Evolutionary conservation across 441 rosid genomes (phyloP), one percentile per base, ranked within the genome.

Genomic region (Viola pubescens): DNA sequence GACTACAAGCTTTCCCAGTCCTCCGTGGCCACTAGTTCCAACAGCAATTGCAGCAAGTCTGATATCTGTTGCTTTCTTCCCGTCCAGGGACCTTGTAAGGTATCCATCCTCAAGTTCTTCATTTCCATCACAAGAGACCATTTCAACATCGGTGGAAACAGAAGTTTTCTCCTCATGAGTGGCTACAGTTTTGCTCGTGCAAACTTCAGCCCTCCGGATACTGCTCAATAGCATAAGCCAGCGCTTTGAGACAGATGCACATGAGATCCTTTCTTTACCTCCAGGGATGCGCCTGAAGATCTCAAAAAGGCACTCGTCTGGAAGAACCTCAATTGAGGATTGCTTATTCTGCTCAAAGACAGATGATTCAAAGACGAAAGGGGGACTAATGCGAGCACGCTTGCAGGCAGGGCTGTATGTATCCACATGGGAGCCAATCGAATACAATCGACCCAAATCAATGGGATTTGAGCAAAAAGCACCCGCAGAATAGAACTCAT

Each of bases 261-360:
- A 82, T 0, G 84, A 61, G 57, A 89, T 82, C 81, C 91, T 80
- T 48, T 88, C 99, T 67, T 71, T 73, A 41, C 89, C 87, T 0
- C 82, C 70, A n/a, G 83, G 73, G 3, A 94, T 62, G 43, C 95
- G 83, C 48, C 84, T 85, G 46, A 90, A 84, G 69, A 94, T 88
- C 91, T 94, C 97, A 55, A 82, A 80, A 14, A 94, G 77, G 65
- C 99, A 90, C 73, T 86, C 97, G 54, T 90, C 96, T 0, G 97
- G 99, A 67, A 94, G 94, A 8, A 75, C 73, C 2, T 81, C 84
- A 6, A 90, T 82, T 4, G 96, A 83, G 45, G 91, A 75, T 64
- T 70, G 75, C 51, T 72, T 80, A n/a, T 69, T 57, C 47, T 58
- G 77, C 59, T 71, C 80, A 45, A 66, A 54, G 59, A 73, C 74